Conservation (phyloP, 176 grass and related monocot species). For the Aegilops sharonensis region DNA sequence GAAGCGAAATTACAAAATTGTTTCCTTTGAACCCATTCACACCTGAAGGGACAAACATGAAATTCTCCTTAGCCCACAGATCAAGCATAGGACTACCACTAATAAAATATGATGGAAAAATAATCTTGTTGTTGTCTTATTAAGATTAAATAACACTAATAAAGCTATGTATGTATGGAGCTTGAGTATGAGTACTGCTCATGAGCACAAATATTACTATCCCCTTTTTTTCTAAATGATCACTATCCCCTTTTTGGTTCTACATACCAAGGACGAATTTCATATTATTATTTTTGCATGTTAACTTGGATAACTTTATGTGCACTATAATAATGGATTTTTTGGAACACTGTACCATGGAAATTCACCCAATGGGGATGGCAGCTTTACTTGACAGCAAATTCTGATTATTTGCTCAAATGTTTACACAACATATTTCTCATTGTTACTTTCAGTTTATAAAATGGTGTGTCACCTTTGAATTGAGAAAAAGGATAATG, state of each 20-base stretch:
- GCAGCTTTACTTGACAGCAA: not conserved
- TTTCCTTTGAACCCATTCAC: not conserved
- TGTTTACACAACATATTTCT: not conserved
- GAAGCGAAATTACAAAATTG: constrained; percentile 21
- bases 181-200: not conserved
- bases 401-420: not conserved
- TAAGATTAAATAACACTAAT: not conserved
- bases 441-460: not conserved
- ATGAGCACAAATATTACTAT: not conserved
- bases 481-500: not conserved
- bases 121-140: not conserved
- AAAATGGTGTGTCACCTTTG: constrained; percentile 21
- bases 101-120: constrained; percentile 25
- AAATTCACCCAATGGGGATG: not conserved
- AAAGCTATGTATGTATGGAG: constrained; percentile 1
- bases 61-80: constrained; percentile 6
- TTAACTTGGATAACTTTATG: not conserved
- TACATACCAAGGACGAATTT: not conserved
- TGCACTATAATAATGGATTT: not conserved
- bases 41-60: constrained; percentile 19
- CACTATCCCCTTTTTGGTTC: not conserved
- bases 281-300: not conserved
- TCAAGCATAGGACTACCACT: not conserved
- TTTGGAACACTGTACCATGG: not conserved
- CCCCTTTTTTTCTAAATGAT: not conserved